A percentile compares a stretch with the other conserved stretches of the same genome.
These are phyloP conservation scores for Pyrenochaeta sp. DNA, from an alignment of 2,329 filamentous ascomycete species.

Conservation along the genomic window DNA sequence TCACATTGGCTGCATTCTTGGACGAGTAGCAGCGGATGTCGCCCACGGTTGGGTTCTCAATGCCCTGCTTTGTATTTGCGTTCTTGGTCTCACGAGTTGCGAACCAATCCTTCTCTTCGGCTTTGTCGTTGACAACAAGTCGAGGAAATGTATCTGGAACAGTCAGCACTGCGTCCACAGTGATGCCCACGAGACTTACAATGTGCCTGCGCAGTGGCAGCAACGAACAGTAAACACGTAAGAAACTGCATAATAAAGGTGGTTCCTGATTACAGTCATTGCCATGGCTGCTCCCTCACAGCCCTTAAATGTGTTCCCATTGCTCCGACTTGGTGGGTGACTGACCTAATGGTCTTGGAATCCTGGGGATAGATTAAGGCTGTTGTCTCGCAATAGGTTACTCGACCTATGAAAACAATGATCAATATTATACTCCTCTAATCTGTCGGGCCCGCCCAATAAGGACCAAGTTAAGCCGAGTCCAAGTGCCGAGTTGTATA, in stretches of 20 bases:
- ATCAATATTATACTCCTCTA: conserved; percentile 2
- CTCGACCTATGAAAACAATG: background rate
- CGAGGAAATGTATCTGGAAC: conserved; percentile 34
- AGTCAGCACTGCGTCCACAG: background rate
- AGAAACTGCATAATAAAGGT: conserved; percentile 26
- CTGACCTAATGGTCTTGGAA: background rate
- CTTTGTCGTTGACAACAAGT: conserved; percentile 32
- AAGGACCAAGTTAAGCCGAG: background rate
- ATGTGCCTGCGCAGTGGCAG: conserved; percentile 30
- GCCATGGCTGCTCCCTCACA: too few species aligned
- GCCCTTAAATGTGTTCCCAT: conserved; percentile 4
- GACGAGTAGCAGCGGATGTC: conserved; percentile 40
- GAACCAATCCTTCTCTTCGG: conserved; percentile 36
- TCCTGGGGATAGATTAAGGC: conserved; percentile 1
- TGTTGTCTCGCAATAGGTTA: background rate
- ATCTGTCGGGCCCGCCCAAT: background rate
- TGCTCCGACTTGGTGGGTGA: background rate
- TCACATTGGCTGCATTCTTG: conserved; percentile 26
- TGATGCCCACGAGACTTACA: conserved; percentile 16
- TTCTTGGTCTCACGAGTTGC: conserved; percentile 38
- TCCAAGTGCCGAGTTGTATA: conserved; percentile 8
- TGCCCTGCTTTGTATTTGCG: conserved; percentile 36
- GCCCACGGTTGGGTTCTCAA: conserved; percentile 32
- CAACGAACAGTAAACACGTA: conserved; percentile 21
- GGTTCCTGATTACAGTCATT: background rate